Evolutionary conservation across 2,329 filamentous ascomycete genomes (phyloP), one percentile per base, ranked within the genome.

Genomic region (Parastagonospora nodorum): DNA sequence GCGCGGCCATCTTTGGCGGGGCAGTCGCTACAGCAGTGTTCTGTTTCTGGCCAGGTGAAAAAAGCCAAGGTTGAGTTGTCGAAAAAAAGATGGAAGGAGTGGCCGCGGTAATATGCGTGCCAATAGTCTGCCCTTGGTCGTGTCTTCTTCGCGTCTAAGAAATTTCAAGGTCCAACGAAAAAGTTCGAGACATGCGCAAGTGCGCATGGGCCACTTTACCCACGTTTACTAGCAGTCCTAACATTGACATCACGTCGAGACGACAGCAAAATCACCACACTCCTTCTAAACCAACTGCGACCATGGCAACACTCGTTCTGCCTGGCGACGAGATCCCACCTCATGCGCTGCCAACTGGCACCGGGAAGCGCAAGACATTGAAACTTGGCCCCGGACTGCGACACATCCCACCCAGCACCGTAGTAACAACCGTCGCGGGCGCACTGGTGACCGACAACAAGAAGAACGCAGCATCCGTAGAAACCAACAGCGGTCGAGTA

Each of bases 301-400:
- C 84, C 27, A 43, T 49, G 7, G 75, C 80, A n/a, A 76, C 44
- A 7, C 44, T 93, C 55, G 84, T 97, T 54, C 84, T 97, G 6
- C 94, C 94, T 0, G 92, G 94, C 60, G 92, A 97, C 63, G 69
- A 77, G 29, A 82, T 97, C 39, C 84, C 90, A 51, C 72, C 82
- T 1, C 79, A 83, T 24, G 75, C 83, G 31, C 81, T 96, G 32
- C 90, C 90, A 2, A 83, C 83, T 28, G 82, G 88, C 55, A 63
- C 61, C 9, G 90, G 87, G 61, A 79, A 84, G 55, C 81, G 80
- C 51, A 80, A 80, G 57, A 84, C 90, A 33, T 80, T 96, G 57
- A 90, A 89, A 48, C 82, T 97, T 24, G 92, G 92, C 27, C 89
- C 91, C 12, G 92, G 92, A 48, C 81, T 97, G 50, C 88, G 88